Percentiles rank a stretch among this genome's conserved stretches.
phyloP scores from a whole-genome alignment of 306 rosid species.

The Arachis stenosperma region DNA sequence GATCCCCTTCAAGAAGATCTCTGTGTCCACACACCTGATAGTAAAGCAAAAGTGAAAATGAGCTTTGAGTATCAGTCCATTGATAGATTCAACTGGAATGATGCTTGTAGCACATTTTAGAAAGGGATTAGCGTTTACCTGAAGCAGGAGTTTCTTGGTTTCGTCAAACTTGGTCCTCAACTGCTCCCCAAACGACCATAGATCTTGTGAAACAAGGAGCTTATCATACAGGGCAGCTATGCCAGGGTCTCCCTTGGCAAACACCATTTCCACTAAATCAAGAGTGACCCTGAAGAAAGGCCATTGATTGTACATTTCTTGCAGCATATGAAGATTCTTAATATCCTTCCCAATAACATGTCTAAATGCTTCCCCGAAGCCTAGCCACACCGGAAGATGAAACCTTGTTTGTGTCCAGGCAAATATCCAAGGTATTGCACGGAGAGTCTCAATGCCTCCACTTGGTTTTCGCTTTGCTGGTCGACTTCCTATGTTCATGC shows the following conservation, averaged over 20 bases:
- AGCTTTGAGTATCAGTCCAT: constrained; percentile 18
- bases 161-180: constrained; percentile 73
- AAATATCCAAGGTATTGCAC: constrained; percentile 97
- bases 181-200: constrained; percentile 72
- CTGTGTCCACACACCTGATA: constrained; percentile 82
- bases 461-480: constrained; percentile 93
- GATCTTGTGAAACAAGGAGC: constrained; percentile 82
- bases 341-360: constrained; percentile 62
- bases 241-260: constrained; percentile 92
- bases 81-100: neutral
- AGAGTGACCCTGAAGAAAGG: constrained; percentile 95
- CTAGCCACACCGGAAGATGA: constrained; percentile 97
- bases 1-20: constrained; percentile 91
- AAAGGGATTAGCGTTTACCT: constrained; percentile 53
- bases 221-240: constrained; percentile 83
- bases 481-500: constrained; percentile 96
- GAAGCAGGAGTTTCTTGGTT: constrained; percentile 71
- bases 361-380: constrained; percentile 82
- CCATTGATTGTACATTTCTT: constrained; percentile 86
- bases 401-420: constrained; percentile 98
- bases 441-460: constrained; percentile 91
- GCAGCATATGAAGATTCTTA: constrained; percentile 71
- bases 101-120: neutral
- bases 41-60: constrained; percentile 9
- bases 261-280: constrained; percentile 96